Evolutionary conservation across 495 filamentous ascomycete species (phyloP), one percentile per base, ranked within the genome.

Genomic region (Penicillium longicatenatum): DNA sequence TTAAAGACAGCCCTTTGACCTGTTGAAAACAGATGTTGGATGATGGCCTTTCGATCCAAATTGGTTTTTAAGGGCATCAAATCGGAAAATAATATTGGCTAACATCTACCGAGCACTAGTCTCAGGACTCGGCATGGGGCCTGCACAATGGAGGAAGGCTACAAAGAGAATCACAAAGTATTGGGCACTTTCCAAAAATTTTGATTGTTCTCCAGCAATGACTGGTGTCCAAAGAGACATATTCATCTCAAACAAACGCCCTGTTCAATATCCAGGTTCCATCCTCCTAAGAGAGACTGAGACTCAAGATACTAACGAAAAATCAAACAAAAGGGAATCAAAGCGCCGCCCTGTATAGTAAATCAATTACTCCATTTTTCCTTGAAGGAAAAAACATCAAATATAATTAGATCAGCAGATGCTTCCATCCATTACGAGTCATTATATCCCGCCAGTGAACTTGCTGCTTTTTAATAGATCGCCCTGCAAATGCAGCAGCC

Each of bases 371-470:
- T 39, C 35, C 11, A 39, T n/a, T 1, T 6, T 2, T 12, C 35
- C 2, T 6, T n/a, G 9, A 39, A 5, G 2, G 12, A 39, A 39
- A 39, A n/a, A 39, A 39, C 2, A 5, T 39, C 35, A n/a, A 39
- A 39, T 39, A 39, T 16, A 47, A 55, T 81, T 80, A 97, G 68
- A 98, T 92, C 71, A 98, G 82, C 68, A 98, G 78, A 79, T 89
- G 93, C 68, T 93, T 89, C 93, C 91, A 97, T 63, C 86, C 86
- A 74, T 93, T 93, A 70, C 86, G 86, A 75, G 83, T 83, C 94
- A 97, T 97, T 59, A 94, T 81, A 74, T 97, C 92, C 75, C 94
- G 82, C 94, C 94, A 98, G 82, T 91, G 90, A 67, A 94, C 84
- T 79, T 61, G 24, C 41, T 67, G 82, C 63, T 71, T 77, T 63